Evolutionary conservation across 2,329 filamentous ascomycete species (phyloP).

Genomic region (Esteya vermicola): DNA sequence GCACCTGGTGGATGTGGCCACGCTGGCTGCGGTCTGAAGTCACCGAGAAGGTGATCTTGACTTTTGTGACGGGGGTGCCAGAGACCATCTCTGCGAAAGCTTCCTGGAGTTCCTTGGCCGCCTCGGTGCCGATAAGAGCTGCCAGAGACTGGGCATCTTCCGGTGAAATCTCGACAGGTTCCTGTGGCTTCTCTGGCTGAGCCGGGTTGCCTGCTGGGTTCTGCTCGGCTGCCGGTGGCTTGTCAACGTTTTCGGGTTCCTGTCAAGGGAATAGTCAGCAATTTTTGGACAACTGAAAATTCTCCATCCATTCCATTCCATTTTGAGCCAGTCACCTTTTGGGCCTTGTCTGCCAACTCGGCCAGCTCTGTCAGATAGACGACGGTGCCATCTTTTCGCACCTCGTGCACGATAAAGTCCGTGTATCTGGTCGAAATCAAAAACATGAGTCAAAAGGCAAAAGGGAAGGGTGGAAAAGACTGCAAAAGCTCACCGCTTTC

Average conservation of each 20-base stretch:
- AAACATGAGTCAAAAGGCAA: conserved; percentile 1
- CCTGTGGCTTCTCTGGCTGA: not conserved
- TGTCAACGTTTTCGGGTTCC: not conserved
- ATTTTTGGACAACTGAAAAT: not conserved
- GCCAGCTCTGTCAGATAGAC: conserved; percentile 44
- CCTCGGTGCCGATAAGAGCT: conserved; percentile 23
- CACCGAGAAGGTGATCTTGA: conserved; percentile 23
- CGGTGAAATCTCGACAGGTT: conserved; percentile 10
- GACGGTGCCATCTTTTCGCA: conserved; percentile 59
- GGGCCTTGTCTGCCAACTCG: not conserved
- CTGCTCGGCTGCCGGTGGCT: not conserved
- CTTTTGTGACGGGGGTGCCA: conserved; percentile 14
- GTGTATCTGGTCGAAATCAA: conserved; percentile 48
- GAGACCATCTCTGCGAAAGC: conserved; percentile 23
- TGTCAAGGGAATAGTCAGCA: not conserved
- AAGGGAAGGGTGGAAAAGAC: conserved; percentile 5
- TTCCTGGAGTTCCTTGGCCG: conserved; percentile 24
- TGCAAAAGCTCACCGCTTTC: conserved; percentile 28
- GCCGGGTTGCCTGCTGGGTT: not conserved
- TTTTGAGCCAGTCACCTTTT: not conserved
- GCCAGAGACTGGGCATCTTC: conserved; percentile 22
- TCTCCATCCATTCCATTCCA: not conserved
- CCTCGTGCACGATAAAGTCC: conserved; percentile 88
- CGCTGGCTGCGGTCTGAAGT: conserved; percentile 30
- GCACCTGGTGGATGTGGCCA: conserved; percentile 33